These are phyloP conservation scores for Panicum miliaceum DNA, from an alignment of 176 grass and related monocot genomes.

Conservation along the genomic window DNA sequence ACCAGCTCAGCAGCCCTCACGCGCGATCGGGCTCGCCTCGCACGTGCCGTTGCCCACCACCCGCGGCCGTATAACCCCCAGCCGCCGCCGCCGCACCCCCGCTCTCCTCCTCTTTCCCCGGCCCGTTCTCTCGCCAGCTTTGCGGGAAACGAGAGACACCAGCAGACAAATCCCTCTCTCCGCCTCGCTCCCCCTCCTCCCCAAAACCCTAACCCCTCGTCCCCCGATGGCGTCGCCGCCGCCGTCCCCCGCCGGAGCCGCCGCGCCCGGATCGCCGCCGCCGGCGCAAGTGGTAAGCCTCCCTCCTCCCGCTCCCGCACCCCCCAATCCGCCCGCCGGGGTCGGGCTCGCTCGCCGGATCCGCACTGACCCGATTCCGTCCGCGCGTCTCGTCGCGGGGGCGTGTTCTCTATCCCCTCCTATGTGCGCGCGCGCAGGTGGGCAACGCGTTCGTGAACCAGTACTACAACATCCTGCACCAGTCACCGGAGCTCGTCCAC, in stretches of 20 bases:
- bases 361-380: constrained; percentile 16
- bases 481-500: constrained; percentile 79
- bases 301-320: not conserved
- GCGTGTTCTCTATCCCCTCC: too few species aligned
- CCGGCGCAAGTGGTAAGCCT: constrained; percentile 66
- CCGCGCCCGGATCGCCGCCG: constrained; percentile 40
- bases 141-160: constrained; percentile 30
- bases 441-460: constrained; percentile 95
- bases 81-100: not conserved
- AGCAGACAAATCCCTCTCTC: not conserved
- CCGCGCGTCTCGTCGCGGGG: too few species aligned
- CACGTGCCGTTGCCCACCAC: not conserved
- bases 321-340: not conserved
- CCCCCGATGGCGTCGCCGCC: too few species aligned
- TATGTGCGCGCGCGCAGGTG: constrained; percentile 44
- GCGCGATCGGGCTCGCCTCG: not conserved
- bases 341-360: not conserved
- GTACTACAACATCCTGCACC: constrained; percentile 96
- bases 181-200: not conserved
- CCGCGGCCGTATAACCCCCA: constrained; percentile 32
- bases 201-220: too few species aligned
- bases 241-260: not conserved
- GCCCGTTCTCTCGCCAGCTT: not conserved
- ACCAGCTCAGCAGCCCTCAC: not conserved
- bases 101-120: not conserved